These are phyloP conservation scores for Triticum turgidum DNA, from an alignment of 176 grass and related monocot species.

Conservation along the genomic window DNA sequence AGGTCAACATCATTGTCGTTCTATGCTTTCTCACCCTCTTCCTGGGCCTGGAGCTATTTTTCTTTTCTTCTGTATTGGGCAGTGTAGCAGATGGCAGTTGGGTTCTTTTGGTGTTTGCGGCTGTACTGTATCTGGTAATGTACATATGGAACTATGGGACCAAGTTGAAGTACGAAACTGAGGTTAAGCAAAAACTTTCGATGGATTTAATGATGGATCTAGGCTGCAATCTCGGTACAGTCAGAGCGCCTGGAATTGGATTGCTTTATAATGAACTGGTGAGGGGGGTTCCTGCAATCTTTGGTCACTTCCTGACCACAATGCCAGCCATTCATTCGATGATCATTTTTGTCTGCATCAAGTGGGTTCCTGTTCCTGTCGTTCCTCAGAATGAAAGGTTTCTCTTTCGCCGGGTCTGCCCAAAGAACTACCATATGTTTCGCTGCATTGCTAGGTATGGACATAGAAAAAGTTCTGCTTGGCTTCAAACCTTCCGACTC, in stretches of 20 bases:
- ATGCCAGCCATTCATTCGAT: conserved; percentile 95
- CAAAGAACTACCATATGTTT: conserved; percentile 95
- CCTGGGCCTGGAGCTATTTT: conserved; percentile 85
- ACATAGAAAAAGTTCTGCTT: background rate
- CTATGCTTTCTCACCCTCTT: conserved; percentile 76
- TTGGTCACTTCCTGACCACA: conserved; percentile 93
- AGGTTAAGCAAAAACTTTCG: conserved; percentile 93
- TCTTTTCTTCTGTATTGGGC: conserved; percentile 90
- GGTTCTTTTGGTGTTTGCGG: conserved; percentile 84
- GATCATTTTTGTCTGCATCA: conserved; percentile 99
- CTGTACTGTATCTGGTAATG: conserved; percentile 79
- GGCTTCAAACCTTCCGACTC: background rate
- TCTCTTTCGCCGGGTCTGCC: conserved; percentile 88
- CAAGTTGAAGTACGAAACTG: conserved; percentile 94
- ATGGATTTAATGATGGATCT: conserved; percentile 85
- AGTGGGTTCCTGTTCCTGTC: conserved; percentile 91
- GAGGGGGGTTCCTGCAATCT: conserved; percentile 87
- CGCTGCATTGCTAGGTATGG: conserved; percentile 91
- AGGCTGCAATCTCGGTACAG: conserved; percentile 87
- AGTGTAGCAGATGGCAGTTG: conserved; percentile 88
- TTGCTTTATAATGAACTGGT: conserved; percentile 97
- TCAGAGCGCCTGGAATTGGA: conserved; percentile 94
- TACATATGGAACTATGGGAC: conserved; percentile 99
- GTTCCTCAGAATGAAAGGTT: conserved; percentile 97
- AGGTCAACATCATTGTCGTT: conserved; percentile 90